These are phyloP conservation scores for Sclerotinia subarctica DNA, from an alignment of 2,329 filamentous ascomycete genomes.

Conservation along the genomic window DNA sequence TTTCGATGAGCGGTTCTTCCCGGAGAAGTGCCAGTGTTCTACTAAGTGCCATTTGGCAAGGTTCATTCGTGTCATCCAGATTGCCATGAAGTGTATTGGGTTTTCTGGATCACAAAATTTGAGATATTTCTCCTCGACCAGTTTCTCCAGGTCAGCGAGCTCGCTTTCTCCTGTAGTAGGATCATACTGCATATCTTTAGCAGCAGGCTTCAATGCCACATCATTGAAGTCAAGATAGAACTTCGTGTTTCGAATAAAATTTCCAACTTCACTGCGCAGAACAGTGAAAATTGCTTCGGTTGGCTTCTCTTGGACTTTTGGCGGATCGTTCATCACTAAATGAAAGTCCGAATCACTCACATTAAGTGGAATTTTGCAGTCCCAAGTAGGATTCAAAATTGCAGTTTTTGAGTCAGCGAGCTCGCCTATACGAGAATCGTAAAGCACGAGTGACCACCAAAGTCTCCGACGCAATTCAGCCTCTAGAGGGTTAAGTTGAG, in stretches of 20 bases:
- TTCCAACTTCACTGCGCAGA: conserved; percentile 54
- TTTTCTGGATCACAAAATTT: conserved; percentile 43
- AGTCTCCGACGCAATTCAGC: conserved; percentile 67
- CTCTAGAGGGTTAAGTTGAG: conserved; percentile 52
- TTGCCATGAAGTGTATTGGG: conserved; percentile 40
- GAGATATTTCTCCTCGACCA: conserved; percentile 44
- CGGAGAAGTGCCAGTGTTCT: conserved; percentile 33
- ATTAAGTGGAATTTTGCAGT: conserved; percentile 57
- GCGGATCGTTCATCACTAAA: conserved; percentile 53
- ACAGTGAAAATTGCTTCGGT: conserved; percentile 61
- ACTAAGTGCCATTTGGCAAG: conserved; percentile 35
- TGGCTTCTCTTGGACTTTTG: conserved; percentile 47
- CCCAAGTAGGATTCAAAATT: conserved; percentile 45
- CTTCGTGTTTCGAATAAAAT: conserved; percentile 37
- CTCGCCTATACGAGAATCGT: conserved; percentile 67
- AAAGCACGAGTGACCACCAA: conserved; percentile 69
- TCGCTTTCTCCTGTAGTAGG: conserved; percentile 21
- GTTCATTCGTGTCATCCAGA: conserved; percentile 31
- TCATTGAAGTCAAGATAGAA: conserved; percentile 32
- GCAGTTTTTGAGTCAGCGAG: conserved; percentile 51
- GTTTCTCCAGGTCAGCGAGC: conserved; percentile 39
- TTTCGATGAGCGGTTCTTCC: conserved; percentile 27
- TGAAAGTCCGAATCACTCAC: conserved; percentile 61
- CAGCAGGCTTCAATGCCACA: conserved; percentile 29
- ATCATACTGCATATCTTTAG: conserved; percentile 22